Base-by-base conservation (phyloP, 2,329 filamentous ascomycete species). In the Meredithiella fracta region DNA sequence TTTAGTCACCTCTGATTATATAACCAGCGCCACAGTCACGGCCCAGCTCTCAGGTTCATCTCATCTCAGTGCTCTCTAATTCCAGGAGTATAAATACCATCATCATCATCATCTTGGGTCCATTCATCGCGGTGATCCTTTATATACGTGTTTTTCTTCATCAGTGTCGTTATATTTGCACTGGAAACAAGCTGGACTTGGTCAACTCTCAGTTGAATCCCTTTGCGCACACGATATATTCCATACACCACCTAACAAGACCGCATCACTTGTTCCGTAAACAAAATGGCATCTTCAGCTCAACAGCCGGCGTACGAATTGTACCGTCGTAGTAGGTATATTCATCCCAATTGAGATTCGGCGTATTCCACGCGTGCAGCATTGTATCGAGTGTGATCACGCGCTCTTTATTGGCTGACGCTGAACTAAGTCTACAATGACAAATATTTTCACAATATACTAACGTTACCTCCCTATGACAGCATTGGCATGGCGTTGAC, bases 261-360 rank as follows among this genome's bases (percentile, higher is more conserved):
- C 29, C 29, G 29, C 29, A 34, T 11, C 5, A 2, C 15, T 44
- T 44, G 40, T 22, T 44, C 40, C 23, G 26, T 51, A 51, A 15
- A 51, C 6, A 53, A 3, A 9, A 60, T 56, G 51, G 53, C 53
- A 22, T 54, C 58, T 47, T 53, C 53, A 51, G 53, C 55, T 26
- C 51, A 68, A 60, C 76, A 79, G 67, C 77, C 77, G 34, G 83
- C 78, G 74, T 98, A 97, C 71, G 92, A 98, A 79, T 83, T 98
- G 66, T 98, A 98, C 71, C 87, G 92, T 65, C 85, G 90, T 74
- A 95, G 89, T 81, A 97, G 91, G 92, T 97, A 87, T 69, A 70
- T 55, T 51, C 23, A 42, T 58, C 40, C 56, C 50, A 17, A 6
- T 34, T 34, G 29, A 34, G 11, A 11, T 5, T 34, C 11, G 29